phyloP scores from a whole-genome alignment of 1,284 basidiomycete species.

The Chondrostereum purpureum region DNA sequence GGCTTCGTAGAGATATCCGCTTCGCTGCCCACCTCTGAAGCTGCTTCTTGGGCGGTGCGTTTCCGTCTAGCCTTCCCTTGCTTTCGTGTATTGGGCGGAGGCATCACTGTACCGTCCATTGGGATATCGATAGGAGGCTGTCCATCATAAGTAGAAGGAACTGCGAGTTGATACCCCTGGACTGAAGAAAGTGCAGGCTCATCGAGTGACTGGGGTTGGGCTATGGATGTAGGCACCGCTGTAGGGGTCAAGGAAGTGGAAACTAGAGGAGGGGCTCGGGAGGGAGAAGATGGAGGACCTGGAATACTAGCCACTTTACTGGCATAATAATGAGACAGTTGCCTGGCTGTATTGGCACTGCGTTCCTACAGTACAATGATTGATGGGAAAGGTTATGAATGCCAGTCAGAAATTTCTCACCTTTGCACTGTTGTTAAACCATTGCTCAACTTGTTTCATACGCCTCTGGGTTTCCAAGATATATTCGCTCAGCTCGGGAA shows the following conservation, averaged over 20 bases:
- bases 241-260: neutral
- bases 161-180: neutral
- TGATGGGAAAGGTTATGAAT: neutral
- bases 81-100: conserved; percentile 21
- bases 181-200: neutral
- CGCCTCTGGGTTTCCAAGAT: conserved; percentile 65
- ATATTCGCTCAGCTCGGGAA: conserved; percentile 59
- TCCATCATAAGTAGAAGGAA: neutral
- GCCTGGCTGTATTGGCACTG: conserved; percentile 52
- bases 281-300: conserved; percentile 39
- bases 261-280: conserved; percentile 21
- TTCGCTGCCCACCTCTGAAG: conserved; percentile 54
- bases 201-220: neutral
- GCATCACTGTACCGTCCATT: conserved; percentile 1
- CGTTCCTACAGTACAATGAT: conserved; percentile 44
- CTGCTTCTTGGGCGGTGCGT: conserved; percentile 36
- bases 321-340: conserved; percentile 60
- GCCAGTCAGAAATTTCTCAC: conserved; percentile 33
- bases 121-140: neutral
- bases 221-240: neutral
- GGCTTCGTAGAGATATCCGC: conserved; percentile 31
- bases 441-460: conserved; percentile 60
- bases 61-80: conserved; percentile 42
- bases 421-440: conserved; percentile 58
- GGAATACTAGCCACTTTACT: conserved; percentile 60